Percentiles rank a stretch among this genome's conserved stretches.
These are phyloP conservation scores for Pulchroboletus neoregius DNA, from an alignment of 1,284 basidiomycete genomes.

Conservation along the genomic window DNA sequence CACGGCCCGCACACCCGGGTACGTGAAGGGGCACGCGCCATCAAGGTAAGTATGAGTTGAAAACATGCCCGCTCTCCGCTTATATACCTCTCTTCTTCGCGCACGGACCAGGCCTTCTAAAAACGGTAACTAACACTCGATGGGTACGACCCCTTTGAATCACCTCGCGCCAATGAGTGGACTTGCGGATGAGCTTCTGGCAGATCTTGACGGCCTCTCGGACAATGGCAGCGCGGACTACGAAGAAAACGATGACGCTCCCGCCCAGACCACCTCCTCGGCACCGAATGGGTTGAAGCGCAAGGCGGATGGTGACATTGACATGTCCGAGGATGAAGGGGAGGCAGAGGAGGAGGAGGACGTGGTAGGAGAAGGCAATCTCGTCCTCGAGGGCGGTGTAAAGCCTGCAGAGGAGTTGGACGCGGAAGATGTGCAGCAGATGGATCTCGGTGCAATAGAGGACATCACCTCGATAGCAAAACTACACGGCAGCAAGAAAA, in stretches of 20 bases:
- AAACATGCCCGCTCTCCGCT: not conserved
- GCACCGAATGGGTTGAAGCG: slow-evolving; percentile 52
- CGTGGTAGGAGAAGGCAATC: slow-evolving; percentile 45
- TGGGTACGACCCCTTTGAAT: not conserved
- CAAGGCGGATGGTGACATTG: slow-evolving; percentile 51
- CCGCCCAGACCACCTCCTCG: slow-evolving; percentile 29
- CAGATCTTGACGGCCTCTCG: slow-evolving; percentile 78
- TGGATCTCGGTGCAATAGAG: slow-evolving; percentile 81
- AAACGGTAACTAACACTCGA: slow-evolving; percentile 6
- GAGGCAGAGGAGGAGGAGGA: slow-evolving; percentile 42
- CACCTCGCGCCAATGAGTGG: slow-evolving; percentile 50
- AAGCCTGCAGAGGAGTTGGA: slow-evolving; percentile 92
- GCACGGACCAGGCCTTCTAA: slow-evolving; percentile 29
- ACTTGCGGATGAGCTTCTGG: slow-evolving; percentile 84
- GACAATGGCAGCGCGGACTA: slow-evolving; percentile 59
- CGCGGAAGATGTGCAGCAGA: slow-evolving; percentile 86
- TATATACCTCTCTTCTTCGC: slow-evolving; percentile 15
- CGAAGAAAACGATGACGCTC: slow-evolving; percentile 40
- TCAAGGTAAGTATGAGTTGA: slow-evolving; percentile 36
- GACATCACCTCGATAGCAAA: slow-evolving; percentile 87
- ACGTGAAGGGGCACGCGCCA: slow-evolving; percentile 36
- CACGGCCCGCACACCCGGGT: slow-evolving; percentile 43
- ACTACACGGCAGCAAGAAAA: slow-evolving; percentile 80
- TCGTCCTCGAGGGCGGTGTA: slow-evolving; percentile 87
- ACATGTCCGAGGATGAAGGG: slow-evolving; percentile 48